phyloP scores from a whole-genome alignment of 495 filamentous ascomycete species.

The Aspergillus wentii region DNA sequence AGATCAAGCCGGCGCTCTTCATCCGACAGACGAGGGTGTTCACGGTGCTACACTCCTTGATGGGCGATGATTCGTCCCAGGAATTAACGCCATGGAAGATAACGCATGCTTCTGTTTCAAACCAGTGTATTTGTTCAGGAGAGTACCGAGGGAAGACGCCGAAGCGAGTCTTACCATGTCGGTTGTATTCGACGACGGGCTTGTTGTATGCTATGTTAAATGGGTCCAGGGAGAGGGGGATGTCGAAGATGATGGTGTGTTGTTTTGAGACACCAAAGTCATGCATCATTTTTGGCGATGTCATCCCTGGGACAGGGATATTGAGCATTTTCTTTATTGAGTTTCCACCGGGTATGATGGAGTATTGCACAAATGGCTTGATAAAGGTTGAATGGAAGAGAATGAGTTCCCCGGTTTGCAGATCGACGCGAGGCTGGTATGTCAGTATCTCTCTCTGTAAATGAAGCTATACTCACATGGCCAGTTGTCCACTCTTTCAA shows the following conservation, averaged over 20 bases:
- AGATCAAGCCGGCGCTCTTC: constrained; percentile 55
- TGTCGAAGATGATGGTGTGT: constrained; percentile 62
- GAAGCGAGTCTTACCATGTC: constrained; percentile 47
- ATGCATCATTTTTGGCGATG: constrained; percentile 65
- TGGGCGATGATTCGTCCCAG: constrained; percentile 42
- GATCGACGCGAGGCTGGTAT: constrained; percentile 51
- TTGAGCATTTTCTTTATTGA: constrained; percentile 23
- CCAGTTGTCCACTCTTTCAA: constrained; percentile 66
- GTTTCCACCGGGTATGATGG: constrained; percentile 40
- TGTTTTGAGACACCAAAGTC: constrained; percentile 58
- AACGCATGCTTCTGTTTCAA: constrained; percentile 56
- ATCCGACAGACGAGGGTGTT: constrained; percentile 59
- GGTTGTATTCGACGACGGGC: constrained; percentile 53
- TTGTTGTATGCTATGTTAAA: constrained; percentile 47
- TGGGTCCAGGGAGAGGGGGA: constrained; percentile 59
- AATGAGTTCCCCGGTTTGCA: constrained; percentile 53
- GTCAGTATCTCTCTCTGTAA: too few relatives aligned
- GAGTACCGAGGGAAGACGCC: constrained; percentile 58
- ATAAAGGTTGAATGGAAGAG: constrained; percentile 57
- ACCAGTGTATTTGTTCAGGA: constrained; percentile 53
- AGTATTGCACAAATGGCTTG: constrained; percentile 61
- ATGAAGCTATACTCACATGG: constrained; percentile 41
- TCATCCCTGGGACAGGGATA: constrained; percentile 47
- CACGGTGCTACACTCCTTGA: constrained; percentile 33
- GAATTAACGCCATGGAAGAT: constrained; percentile 67